Evolutionary conservation across 495 filamentous ascomycete species (phyloP).

Genomic region (Trichoderma parareesei): DNA sequence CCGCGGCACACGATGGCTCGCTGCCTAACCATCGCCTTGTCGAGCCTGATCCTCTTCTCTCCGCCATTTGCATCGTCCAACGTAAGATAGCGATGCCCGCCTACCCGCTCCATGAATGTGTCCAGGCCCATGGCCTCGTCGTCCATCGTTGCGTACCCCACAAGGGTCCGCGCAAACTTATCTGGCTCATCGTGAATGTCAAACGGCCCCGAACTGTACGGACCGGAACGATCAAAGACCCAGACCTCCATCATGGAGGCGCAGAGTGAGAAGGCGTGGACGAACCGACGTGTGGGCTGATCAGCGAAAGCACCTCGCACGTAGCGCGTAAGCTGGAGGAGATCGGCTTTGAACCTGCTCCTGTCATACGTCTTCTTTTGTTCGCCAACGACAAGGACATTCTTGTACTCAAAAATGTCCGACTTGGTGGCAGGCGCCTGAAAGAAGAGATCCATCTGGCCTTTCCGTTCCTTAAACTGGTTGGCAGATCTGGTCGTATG

Average conservation of each 20-base stretch:
- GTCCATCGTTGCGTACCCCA: not conserved
- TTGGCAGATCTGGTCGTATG: not conserved
- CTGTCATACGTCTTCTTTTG: not conserved
- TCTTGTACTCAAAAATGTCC: not conserved
- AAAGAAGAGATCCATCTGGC: not conserved
- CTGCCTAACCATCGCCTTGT: not conserved
- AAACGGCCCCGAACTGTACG: conserved; percentile 26
- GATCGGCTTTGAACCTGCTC: not conserved
- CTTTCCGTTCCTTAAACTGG: not conserved
- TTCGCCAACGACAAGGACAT: not conserved
- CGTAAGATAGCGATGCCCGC: not conserved
- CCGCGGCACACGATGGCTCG: not conserved
- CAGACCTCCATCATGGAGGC: conserved; percentile 24
- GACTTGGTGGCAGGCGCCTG: not conserved
- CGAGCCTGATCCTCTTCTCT: not conserved
- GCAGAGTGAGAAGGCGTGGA: conserved; percentile 25
- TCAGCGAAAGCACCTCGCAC: conserved; percentile 11
- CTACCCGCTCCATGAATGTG: not conserved
- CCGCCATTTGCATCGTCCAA: not conserved
- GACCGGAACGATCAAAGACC: conserved; percentile 32
- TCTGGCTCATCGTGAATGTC: conserved; percentile 24
- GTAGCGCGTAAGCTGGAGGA: not conserved
- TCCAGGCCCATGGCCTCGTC: not conserved
- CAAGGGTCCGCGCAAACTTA: not conserved
- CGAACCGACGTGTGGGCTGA: conserved; percentile 20